A percentile compares a stretch with the other conserved stretches of the same genome.
Evolutionary conservation across 495 filamentous ascomycete genomes (phyloP).

Genomic region (Tuber melanosporum): DNA sequence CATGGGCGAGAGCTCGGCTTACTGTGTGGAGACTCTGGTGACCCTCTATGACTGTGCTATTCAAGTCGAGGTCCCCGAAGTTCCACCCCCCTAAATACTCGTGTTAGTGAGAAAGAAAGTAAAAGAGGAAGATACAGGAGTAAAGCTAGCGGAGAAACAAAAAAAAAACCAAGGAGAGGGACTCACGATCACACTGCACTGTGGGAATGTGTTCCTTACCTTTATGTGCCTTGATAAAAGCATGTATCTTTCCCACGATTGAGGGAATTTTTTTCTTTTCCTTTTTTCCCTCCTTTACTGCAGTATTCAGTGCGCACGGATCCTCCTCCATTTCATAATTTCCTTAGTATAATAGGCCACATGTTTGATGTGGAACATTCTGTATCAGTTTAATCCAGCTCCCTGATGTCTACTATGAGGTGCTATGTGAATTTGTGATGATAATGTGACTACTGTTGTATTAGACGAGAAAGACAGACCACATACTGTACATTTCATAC

Average conservation of each 20-base stretch:
- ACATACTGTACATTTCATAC: neutral
- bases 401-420: neutral
- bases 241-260: neutral
- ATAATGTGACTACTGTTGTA: neutral
- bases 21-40: constrained; percentile 28
- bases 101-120: neutral
- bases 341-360: neutral
- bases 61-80: constrained; percentile 5
- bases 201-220: neutral
- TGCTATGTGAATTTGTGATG: neutral
- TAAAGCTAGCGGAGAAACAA: neutral
- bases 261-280: neutral
- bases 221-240: neutral
- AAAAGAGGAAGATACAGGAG: neutral
- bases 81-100: constrained; percentile 7
- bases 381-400: neutral
- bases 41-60: constrained; percentile 27
- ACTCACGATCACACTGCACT: constrained; percentile 2
- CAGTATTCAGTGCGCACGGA: neutral
- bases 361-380: neutral
- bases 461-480: neutral
- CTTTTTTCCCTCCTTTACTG: neutral
- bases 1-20: constrained; percentile 21
- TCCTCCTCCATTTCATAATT: neutral
- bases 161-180: neutral